Evolutionary conservation across 257 asterid genomes (phyloP), one percentile per base, ranked within the genome.

Genomic region (Gentiana dahurica): DNA sequence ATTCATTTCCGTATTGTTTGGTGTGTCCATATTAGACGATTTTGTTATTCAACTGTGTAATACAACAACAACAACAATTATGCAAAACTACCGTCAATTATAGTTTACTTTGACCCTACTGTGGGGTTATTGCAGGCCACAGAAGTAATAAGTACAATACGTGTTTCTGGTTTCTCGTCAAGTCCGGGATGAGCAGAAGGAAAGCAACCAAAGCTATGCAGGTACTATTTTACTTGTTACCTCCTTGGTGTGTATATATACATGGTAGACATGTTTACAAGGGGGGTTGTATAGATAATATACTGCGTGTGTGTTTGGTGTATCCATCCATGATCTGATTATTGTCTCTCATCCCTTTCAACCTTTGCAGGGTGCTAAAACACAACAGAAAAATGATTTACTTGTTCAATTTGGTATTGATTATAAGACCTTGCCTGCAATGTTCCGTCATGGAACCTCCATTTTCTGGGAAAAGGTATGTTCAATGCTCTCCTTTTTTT

Each of bases 141-240:
- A 90, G 84, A 61, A 90, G 84, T 71, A 90, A 87, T 73, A 95
- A 87, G 73, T 84, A 90, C 65, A 90, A 90, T 62, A 77, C 95
- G 67, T 84, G 98, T 73, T 87, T 87, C 68, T 90, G 98, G 98
- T 76, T 80, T 87, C 98, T 87, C 44, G 96, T 90, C 33, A 84
- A 90, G 67, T 87, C 87, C 24, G 92, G 95, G 56, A 84, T 67
- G 80, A 90, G 78, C 78, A 84, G 76, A 75, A 71, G 73, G 50
- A 87, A 80, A 53, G 85, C 98, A 58, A 94, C 87, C 48, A 74
- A 70, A 36, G 38, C 37, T 58, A 77, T 87, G 69, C 84, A 87
- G 95, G 94, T 80, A 66, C 53, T 51, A 24, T 10, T 0, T 24
- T 60, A 67, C 9, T 53, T 58, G 35, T 53, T 24, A 24, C 24